phyloP scores from a whole-genome alignment of 1,284 basidiomycete species.

The Rhodotorula mucilaginosa region DNA sequence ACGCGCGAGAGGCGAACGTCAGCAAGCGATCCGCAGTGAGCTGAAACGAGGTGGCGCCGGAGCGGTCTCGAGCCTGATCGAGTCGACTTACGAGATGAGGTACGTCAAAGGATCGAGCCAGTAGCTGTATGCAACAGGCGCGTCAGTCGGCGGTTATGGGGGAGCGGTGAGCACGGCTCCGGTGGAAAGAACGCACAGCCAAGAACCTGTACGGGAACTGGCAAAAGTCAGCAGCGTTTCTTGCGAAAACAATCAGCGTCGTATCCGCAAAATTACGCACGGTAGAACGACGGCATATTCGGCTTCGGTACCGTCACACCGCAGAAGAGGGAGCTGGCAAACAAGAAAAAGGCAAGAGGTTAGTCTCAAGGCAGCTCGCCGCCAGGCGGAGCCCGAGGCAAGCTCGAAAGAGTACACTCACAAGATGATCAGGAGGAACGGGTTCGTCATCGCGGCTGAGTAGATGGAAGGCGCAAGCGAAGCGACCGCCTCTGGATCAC shows the following conservation, averaged over 20 bases:
- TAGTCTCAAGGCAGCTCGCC: neutral
- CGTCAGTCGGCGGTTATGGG: neutral
- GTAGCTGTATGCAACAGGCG: conserved; percentile 60
- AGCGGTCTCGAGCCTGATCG: no score
- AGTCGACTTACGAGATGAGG: conserved; percentile 31
- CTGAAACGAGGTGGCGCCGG: no score
- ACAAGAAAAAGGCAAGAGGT: no score
- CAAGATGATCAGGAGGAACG: conserved; percentile 57
- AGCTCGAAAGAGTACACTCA: no score
- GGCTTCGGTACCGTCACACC: conserved; percentile 49
- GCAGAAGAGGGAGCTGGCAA: conserved; percentile 34
- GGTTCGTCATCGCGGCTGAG: conserved; percentile 76
- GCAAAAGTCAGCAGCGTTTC: no score
- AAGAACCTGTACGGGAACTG: no score
- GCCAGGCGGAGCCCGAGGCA: no score
- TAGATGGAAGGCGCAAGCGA: conserved; percentile 66
- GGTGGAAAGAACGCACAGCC: no score
- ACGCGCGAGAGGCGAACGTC: no score
- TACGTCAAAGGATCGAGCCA: conserved; percentile 47
- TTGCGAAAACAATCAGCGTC: no score
- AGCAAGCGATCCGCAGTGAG: neutral
- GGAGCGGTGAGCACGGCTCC: no score
- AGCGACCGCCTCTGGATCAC: conserved; percentile 56
- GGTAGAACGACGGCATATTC: conserved; percentile 62
- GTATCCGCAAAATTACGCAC: conserved; percentile 50